Evolutionary conservation across 2,329 filamentous ascomycete species (phyloP).

Genomic region (Colletotrichum truncatum): DNA sequence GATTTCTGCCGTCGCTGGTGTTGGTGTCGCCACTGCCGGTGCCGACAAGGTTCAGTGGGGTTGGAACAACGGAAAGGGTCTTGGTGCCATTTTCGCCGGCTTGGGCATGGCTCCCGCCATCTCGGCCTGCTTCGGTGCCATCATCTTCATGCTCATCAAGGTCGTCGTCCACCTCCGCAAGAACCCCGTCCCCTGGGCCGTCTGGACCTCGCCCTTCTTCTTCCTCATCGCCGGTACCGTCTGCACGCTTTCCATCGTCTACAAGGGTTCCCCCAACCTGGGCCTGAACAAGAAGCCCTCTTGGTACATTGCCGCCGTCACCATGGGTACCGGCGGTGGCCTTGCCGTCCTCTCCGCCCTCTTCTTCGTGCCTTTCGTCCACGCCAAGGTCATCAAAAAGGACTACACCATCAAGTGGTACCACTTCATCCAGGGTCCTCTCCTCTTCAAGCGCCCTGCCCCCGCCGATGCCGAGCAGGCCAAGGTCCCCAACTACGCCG

Average conservation of each 20-base stretch:
- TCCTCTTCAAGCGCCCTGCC: conserved; percentile 68
- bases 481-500: conserved; percentile 78
- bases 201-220: conserved; percentile 78
- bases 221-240: conserved; percentile 80
- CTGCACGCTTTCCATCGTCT: conserved; percentile 81
- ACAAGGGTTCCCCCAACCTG: conserved; percentile 80
- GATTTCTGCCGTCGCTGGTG: conserved; percentile 74
- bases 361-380: conserved; percentile 79
- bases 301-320: conserved; percentile 74
- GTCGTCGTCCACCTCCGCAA: conserved; percentile 74
- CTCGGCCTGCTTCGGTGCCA: conserved; percentile 70
- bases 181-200: conserved; percentile 77
- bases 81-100: conserved; percentile 77
- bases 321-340: conserved; percentile 70
- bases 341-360: conserved; percentile 67
- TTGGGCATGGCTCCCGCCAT: conserved; percentile 77
- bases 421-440: conserved; percentile 69
- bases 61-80: conserved; percentile 74
- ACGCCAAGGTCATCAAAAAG: conserved; percentile 74
- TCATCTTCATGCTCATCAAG: conserved; percentile 80
- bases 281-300: conserved; percentile 71
- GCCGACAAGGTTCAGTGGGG: conserved; percentile 72
- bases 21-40: conserved; percentile 74
- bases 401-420: conserved; percentile 73
- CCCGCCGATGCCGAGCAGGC: conserved; percentile 65